Base-by-base conservation (phyloP, 2,329 filamentous ascomycete species). In the Curvularia verruculosa region DNA sequence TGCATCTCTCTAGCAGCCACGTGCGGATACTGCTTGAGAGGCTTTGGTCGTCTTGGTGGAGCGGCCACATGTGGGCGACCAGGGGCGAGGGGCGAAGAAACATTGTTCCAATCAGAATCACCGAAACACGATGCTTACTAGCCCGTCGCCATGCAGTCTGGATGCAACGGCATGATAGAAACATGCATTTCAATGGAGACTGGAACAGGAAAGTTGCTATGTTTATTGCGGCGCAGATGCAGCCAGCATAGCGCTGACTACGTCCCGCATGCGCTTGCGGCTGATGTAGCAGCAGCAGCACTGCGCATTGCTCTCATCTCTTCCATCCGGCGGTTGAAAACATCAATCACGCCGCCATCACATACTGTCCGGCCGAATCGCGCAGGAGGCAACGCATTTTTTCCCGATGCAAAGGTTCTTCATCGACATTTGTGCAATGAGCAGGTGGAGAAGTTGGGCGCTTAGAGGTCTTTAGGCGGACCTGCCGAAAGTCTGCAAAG, bases 341-440 rank as follows among this genome's bases (percentile, higher is more conserved):
- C 45, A 40, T 59, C 54, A 59, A 63, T 71, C 69, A 72, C 67
- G 65, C 56, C 49, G 39, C 26, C 40, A 54, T 71, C 69, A 71
- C 70, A 70, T 68, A 68, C 67, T 65, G 60, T 63, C 64, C 34
- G 58, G 40, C 58, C 52, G 58, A 62, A 49, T 63, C 52, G 65
- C 61, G 58, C 59, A 63, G 56, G 54, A 53, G 57, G 55, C 40
- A 10, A 29, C 18, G 37, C 12, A 19, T 26, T 26, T 46, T 29
- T 48, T n/a, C 21, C 23, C 43, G 31, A 46, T 21, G 56, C 43
- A 45, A 45, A 24, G 46, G 21, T 34, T 52, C 36, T 26, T 46
- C 23, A 51, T 37, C 15, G 34, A 19, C 39, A 18, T 23, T 34
- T 31, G 51, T 36, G 49, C 48, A 54, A 47, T 58, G 61, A 49